A percentile compares a stretch with the other conserved stretches of the same genome.
Conservation (phyloP, 768 basidiomycete genomes). For the Tulasnella sp. region DNA sequence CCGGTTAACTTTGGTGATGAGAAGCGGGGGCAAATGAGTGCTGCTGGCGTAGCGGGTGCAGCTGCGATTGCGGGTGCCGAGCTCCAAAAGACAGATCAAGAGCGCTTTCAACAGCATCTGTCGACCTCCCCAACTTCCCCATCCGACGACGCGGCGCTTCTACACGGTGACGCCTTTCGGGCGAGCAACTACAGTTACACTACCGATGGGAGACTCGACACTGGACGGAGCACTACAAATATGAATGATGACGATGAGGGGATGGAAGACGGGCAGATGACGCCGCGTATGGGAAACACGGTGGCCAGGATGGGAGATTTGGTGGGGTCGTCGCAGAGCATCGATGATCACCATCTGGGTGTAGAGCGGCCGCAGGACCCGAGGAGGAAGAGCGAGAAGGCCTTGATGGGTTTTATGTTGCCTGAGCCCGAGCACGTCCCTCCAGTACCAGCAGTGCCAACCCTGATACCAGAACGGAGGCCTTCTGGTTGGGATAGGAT, state of each 20-base stretch:
- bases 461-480: not conserved
- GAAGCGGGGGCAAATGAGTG: not conserved
- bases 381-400: conserved; percentile 14
- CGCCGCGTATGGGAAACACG: not conserved
- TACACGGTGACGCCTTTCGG: too few relatives aligned
- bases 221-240: not conserved
- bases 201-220: not conserved
- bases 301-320: not conserved
- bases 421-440: not conserved
- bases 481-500: not conserved
- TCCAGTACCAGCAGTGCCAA: not conserved
- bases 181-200: not conserved
- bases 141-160: too few relatives aligned
- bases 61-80: not conserved
- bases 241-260: not conserved
- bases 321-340: not conserved
- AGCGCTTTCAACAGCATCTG: too few relatives aligned
- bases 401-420: not conserved
- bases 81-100: too few relatives aligned
- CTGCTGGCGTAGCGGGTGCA: not conserved
- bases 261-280: not conserved
- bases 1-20: not conserved
- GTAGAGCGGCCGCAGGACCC: not conserved
- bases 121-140: too few relatives aligned
- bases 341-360: not conserved